Evolutionary conservation across 1,139 yeast species (phyloP).

Genomic region (Zygosaccharomyces pseudobailii): DNA sequence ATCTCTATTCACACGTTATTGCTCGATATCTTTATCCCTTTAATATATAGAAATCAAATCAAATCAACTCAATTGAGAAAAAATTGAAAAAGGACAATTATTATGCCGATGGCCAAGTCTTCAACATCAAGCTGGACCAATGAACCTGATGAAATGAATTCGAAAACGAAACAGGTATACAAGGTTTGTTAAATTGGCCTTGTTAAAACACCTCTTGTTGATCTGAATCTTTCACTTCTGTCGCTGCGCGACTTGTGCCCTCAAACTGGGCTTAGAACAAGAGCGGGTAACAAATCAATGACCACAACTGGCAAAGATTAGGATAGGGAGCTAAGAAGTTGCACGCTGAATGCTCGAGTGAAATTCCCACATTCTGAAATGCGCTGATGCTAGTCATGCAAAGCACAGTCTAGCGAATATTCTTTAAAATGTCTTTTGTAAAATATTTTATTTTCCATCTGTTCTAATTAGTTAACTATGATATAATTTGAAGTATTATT

Average conservation of each 20-base stretch:
- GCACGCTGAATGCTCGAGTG: too few relatives aligned
- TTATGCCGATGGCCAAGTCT: background rate
- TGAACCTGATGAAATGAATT: background rate
- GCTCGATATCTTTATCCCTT: background rate
- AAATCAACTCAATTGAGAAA: background rate
- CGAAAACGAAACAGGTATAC: background rate
- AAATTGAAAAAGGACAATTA: background rate
- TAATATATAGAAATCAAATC: background rate
- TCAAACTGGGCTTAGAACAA: conserved; percentile 1
- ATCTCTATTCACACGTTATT: background rate
- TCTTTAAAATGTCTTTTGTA: too few relatives aligned
- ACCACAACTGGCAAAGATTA: background rate
- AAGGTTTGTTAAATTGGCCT: background rate
- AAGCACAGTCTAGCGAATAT: too few relatives aligned
- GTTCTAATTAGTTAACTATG: too few relatives aligned
- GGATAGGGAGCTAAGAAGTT: too few relatives aligned
- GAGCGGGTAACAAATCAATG: conserved; percentile 1
- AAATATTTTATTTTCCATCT: too few relatives aligned
- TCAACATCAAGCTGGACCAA: background rate
- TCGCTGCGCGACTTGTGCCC: conserved; percentile 4
- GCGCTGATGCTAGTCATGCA: too few relatives aligned
- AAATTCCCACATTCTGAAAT: too few relatives aligned
- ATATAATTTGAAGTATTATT: too few relatives aligned
- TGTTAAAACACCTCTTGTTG: background rate
- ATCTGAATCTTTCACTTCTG: background rate